A percentile compares a stretch with the other conserved stretches of the same genome.
phyloP scores from a whole-genome alignment of 192 early-diverging fungal genomes.

The Coemansia sp. region DNA sequence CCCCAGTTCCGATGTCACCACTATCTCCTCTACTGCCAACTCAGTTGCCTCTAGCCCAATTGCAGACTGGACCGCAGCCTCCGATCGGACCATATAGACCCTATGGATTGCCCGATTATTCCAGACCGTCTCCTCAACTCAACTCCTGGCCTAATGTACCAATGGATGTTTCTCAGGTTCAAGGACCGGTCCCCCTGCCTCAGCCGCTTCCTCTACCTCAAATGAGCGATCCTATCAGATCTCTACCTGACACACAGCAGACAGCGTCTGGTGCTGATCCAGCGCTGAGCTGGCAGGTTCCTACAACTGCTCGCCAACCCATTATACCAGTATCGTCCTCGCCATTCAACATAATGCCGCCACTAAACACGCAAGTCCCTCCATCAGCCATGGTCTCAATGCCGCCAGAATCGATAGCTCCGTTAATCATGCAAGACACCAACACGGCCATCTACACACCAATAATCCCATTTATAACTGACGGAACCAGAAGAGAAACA shows the following conservation, averaged over 20 bases:
- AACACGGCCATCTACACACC: conserved; percentile 16
- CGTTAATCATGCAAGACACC: conserved; percentile 16
- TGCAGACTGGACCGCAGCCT: neutral
- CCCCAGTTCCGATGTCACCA: no score
- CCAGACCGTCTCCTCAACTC: neutral
- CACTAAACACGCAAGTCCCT: neutral
- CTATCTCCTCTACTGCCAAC: neutral
- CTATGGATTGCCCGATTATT: neutral
- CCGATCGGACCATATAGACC: neutral
- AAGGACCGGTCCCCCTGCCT: neutral
- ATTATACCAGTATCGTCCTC: conserved; percentile 5
- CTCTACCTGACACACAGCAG: conserved; percentile 2
- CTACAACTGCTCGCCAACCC: neutral
- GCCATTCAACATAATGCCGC: neutral
- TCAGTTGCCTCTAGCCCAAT: neutral
- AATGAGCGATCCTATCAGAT: neutral
- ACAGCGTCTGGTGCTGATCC: neutral
- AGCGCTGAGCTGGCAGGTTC: neutral
- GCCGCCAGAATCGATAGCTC: neutral
- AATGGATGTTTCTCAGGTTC: neutral
- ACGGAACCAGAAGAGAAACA: conserved; percentile 20
- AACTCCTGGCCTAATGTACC: neutral
- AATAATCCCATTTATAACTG: conserved; percentile 45
- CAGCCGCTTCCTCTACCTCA: conserved; percentile 2
- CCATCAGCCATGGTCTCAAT: neutral